Evolutionary conservation across 2,329 filamentous ascomycete species (phyloP), one percentile per base, ranked within the genome.

Genomic region (Colletotrichum paranaense): DNA sequence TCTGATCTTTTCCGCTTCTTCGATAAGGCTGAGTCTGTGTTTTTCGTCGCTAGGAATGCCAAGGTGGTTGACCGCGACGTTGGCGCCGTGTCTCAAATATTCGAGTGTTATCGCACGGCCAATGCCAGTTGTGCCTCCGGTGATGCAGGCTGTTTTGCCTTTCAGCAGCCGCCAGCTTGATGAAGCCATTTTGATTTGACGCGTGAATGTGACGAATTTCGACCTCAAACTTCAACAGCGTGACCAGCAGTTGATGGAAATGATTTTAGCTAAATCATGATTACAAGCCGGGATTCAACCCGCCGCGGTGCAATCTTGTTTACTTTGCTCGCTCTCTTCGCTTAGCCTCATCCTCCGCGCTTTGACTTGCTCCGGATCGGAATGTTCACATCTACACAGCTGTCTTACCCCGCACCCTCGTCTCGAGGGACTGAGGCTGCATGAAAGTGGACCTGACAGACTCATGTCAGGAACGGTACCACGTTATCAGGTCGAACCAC

Each of bases 41-140:
- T 75, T 63, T 7, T 78, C 68, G 62, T 83, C 81, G 11, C 79
- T 76, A 4, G 74, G 59, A 3, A 83, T 80, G 52, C 87, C 89
- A 2, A 91, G 86, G 76, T 92, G 89, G 78, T 92, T 93, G 63
- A 93, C 86, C 22, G 89, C 87, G 35, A 93, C 90, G 75, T 87
- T 87, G 58, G 90, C 91, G 76, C 92, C 92, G 73, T 93, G 90
- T 19, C 84, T 83, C 62, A 92, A 82, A 77, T 92, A 93, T 74
- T 89, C 89, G n/a, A 93, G 83, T 12, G 90, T 89, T 58, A 93
- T 93, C 38, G 91, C 92, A 79, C 91, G 86, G 30, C 92, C 92
- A 75, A 93, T 93, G 30, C 91, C 91, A 4, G 91, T 93, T 11
- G 90, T 86, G 42, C 90, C 91, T 68, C 91, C 91, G 2, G 92